phyloP scores from a whole-genome alignment of 2,329 filamentous ascomycete species.

The Fusarium pininemorale region DNA sequence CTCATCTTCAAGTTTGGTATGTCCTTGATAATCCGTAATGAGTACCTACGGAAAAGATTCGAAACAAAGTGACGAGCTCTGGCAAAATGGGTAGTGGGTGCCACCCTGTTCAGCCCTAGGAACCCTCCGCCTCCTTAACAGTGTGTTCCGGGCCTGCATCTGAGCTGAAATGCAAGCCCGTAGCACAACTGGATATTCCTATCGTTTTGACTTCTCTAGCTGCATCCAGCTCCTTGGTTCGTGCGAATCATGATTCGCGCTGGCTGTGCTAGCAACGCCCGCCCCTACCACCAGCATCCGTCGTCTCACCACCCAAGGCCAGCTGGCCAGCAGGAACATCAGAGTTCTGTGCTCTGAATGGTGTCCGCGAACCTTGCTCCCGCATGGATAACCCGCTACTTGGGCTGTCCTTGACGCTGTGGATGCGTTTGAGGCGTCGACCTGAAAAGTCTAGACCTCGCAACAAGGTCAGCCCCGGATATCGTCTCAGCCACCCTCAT shows the following conservation, averaged over 20 bases:
- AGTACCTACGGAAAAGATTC: not conserved
- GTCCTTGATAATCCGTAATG: not conserved
- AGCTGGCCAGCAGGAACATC: slow-evolving; percentile 30
- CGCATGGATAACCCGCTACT: not conserved
- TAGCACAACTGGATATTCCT: slow-evolving; percentile 31
- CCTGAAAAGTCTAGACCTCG: slow-evolving; percentile 34
- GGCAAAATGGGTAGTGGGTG: slow-evolving; percentile 5
- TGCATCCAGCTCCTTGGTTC: slow-evolving; percentile 31
- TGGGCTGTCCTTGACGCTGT: slow-evolving; percentile 18
- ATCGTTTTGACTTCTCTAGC: slow-evolving; percentile 28
- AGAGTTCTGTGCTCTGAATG: slow-evolving; percentile 5
- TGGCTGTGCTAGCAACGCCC: slow-evolving; percentile 28
- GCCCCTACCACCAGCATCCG: slow-evolving; percentile 30
- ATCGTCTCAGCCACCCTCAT: slow-evolving; percentile 41
- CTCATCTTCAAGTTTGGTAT: not conserved
- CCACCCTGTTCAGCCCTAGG: slow-evolving; percentile 40
- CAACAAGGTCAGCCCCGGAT: slow-evolving; percentile 40
- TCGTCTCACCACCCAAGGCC: slow-evolving; percentile 36
- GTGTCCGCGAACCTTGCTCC: not conserved
- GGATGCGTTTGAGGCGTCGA: slow-evolving; percentile 29
- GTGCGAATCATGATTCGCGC: slow-evolving; percentile 35
- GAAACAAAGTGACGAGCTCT: slow-evolving; percentile 4
- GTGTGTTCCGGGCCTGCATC: slow-evolving; percentile 11
- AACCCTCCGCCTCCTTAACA: not conserved
- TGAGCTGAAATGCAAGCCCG: slow-evolving; percentile 34